These are phyloP conservation scores for Metschnikowia orientalis DNA, from an alignment of 805 yeast genomes.

Conservation along the genomic window DNA sequence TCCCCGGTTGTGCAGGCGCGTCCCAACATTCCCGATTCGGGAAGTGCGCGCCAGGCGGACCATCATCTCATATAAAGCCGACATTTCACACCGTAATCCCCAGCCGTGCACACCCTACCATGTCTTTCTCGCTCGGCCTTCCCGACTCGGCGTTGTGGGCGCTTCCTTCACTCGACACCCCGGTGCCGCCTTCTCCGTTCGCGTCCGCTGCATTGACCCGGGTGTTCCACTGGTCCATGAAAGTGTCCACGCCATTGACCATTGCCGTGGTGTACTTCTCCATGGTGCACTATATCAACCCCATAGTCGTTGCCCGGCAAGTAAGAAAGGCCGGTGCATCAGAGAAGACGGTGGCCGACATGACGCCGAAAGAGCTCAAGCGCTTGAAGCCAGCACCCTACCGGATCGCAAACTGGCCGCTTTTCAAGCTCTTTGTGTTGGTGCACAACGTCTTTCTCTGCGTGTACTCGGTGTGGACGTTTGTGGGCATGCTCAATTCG, in stretches of 20 bases:
- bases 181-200: constrained; percentile 36
- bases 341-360: constrained; percentile 17
- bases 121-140: constrained; percentile 27
- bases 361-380: constrained; percentile 24
- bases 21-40: constrained; percentile 4
- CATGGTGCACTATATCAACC: constrained; percentile 53
- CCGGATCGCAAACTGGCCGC: constrained; percentile 37
- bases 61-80: neutral
- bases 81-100: too few relatives aligned
- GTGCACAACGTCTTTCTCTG: constrained; percentile 60
- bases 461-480: constrained; percentile 67
- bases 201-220: constrained; percentile 24
- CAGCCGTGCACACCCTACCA: constrained; percentile 3
- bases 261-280: constrained; percentile 57
- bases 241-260: constrained; percentile 49
- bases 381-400: constrained; percentile 52
- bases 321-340: constrained; percentile 22
- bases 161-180: constrained; percentile 27
- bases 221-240: constrained; percentile 42
- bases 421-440: constrained; percentile 53
- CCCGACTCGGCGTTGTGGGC: constrained; percentile 31
- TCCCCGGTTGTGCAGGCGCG: too few relatives aligned
- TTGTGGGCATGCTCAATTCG: constrained; percentile 56
- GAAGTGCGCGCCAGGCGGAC: too few relatives aligned
- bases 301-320: constrained; percentile 45